Base-by-base conservation (phyloP, 1,284 basidiomycete genomes). In the Sporisorium iseilematis-ciliati region DNA sequence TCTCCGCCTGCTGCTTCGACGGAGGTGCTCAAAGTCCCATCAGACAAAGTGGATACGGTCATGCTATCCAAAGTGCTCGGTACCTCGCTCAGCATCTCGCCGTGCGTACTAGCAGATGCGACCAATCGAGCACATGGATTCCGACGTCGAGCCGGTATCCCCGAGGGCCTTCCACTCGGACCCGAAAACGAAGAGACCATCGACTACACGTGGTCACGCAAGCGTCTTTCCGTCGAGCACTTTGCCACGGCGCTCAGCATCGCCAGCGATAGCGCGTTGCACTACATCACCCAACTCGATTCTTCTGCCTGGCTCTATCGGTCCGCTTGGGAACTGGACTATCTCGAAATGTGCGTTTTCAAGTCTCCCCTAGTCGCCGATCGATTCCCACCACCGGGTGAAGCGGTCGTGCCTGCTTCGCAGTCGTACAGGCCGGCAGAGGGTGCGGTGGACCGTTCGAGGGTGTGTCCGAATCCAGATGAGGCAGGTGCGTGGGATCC, bases 251-350 rank as follows among this genome's bases (percentile, higher is more conserved):
- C 77, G 1, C 42, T 78, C 18, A 79, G 75, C 16, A 65, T 83
- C 33, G 54, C 57, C 33, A 45, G 57, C 40, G 77, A 79, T 38
- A 77, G 74, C 14, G 50, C 77, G 1, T 53, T 73, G 59, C 79
- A 83, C 59, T 64, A 65, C 40, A 40, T 79, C 2, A 21, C 33
- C 2, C 82, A 83, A 72, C 75, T 84, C 12, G 52, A 57, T 26
- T 52, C 61, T 14, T 41, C 63, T 21, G 50, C 66, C 3, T 84
- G 82, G 82, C 58, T 63, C 0, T 58, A 74, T 40, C 57, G 62
- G 0, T 75, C 81, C 5, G 77, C 79, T n/a, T 84, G 82, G 82
- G 82, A 84, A 61, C 68, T 84, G n/a, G 75, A 79, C 54, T 84
- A 84, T 35, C 66, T 84, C 18, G 79, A 84, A 51, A 72, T 77